A percentile compares a stretch with the other conserved stretches of the same genome.
Evolutionary conservation across 2,329 filamentous ascomycete species (phyloP).

Genomic region (Sarocladium kiliense): DNA sequence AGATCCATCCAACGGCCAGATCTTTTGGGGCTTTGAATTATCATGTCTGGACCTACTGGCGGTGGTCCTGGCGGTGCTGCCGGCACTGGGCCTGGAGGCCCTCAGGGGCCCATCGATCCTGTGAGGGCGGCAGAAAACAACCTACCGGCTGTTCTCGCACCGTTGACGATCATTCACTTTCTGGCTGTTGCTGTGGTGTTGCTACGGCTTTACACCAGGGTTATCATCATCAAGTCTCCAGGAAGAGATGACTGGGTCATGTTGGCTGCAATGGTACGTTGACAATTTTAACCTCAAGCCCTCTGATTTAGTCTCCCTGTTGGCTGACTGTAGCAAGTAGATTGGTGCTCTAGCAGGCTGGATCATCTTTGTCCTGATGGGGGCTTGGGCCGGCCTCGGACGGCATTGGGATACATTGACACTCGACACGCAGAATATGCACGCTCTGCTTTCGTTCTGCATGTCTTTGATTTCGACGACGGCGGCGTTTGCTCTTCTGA

Average conservation of each 20-base stretch:
- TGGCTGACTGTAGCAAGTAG: slow-evolving; percentile 13
- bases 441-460: slow-evolving; percentile 32
- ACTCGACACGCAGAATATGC: slow-evolving; percentile 19
- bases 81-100: slow-evolving; percentile 3
- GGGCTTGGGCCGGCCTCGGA: slow-evolving; percentile 37
- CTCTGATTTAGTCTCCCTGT: no score
- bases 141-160: not conserved
- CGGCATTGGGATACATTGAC: slow-evolving; percentile 34
- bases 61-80: slow-evolving; percentile 1
- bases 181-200: slow-evolving; percentile 17
- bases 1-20: no score
- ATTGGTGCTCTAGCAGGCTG: slow-evolving; percentile 22
- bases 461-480: slow-evolving; percentile 38
- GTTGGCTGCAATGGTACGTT: slow-evolving; percentile 20
- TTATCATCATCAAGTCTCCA: slow-evolving; percentile 17
- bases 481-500: slow-evolving; percentile 14
- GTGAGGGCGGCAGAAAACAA: slow-evolving; percentile 8
- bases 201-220: slow-evolving; percentile 15
- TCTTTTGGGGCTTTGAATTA: no score
- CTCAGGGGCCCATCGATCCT: not conserved
- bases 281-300: no score
- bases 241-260: slow-evolving; percentile 25
- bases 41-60: not conserved
- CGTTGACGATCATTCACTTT: slow-evolving; percentile 15
- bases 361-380: slow-evolving; percentile 34